Evolutionary conservation across 257 asterid genomes (phyloP), one percentile per base, ranked within the genome.

Genomic region (Solanum dulcamara): DNA sequence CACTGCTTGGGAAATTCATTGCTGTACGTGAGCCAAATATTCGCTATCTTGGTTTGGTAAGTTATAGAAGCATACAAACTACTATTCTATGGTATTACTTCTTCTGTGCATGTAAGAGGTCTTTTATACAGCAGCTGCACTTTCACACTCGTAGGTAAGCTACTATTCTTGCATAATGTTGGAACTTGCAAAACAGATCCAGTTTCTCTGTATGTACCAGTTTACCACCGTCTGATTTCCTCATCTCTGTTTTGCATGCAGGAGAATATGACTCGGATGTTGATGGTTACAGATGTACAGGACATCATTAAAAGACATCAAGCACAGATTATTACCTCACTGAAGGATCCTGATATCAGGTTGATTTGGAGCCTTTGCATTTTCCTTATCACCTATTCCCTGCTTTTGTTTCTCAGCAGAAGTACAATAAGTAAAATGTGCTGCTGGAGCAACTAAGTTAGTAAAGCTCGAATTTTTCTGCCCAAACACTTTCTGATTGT

Each of bases 321-420:
- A 94, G 97, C 99, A 53, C 99, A 96, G 95, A 96, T 96, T 84
- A 93, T 96, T 84, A 94, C 99, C 80, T 96, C 99, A n/a, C 89
- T 96, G 62, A 96, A 96, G 92, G 99, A 96, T 92, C 99, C 99
- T 89, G 99, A 96, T 91, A 94, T 94, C 94, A 96, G 99, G 99
- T 96, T 86, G 35, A 83, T 50, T 71, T 84, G 84, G 81, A 86
- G 83, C 59, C 50, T 90, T 85, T 59, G 10, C 17, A 17, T 42
- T 68, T 35, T 72, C 72, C 80, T 68, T 46, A 53, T 85, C 80
- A 74, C 79, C 74, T 62, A 32, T 44, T 79, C 44, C 74, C 46
- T 60, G 55, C 44, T 79, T 79, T 79, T 46, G 20, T 79, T 79
- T 46, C 51, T 48, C 44, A 48, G n/a, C 44, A 17, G 83, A 79